A percentile compares a stretch with the other conserved stretches of the same genome.
phyloP scores from a whole-genome alignment of 805 yeast species.

The Suhomyces xylopsoci region DNA sequence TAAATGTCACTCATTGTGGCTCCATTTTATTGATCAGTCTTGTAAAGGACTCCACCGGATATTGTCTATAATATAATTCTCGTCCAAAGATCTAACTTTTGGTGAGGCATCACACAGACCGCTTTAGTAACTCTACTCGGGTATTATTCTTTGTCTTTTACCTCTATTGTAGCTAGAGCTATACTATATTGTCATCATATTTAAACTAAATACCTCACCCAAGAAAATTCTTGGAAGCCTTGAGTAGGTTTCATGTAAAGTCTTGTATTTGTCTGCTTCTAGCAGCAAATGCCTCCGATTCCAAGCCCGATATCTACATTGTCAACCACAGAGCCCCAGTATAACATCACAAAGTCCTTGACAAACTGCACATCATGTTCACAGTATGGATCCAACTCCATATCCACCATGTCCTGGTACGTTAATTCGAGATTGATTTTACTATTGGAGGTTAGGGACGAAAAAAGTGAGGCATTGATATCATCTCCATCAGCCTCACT shows the following conservation, averaged over 20 bases:
- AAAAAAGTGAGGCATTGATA: slow-evolving; percentile 3
- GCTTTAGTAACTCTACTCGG: too few relatives aligned
- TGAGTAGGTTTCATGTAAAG: neutral
- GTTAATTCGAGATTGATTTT: slow-evolving; percentile 30
- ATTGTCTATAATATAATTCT: too few relatives aligned
- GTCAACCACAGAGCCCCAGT: slow-evolving; percentile 29
- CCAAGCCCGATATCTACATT: slow-evolving; percentile 35
- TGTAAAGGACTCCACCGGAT: too few relatives aligned
- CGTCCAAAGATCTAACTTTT: too few relatives aligned
- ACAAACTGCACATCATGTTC: slow-evolving; percentile 35
- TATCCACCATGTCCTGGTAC: slow-evolving; percentile 39
- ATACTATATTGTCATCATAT: neutral
- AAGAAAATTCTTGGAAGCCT: neutral
- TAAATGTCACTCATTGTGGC: too few relatives aligned
- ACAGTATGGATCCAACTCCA: slow-evolving; percentile 45
- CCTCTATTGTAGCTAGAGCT: neutral
- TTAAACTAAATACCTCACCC: neutral
- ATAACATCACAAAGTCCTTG: slow-evolving; percentile 30
- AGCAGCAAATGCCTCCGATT: slow-evolving; percentile 10
- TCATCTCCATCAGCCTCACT: slow-evolving; percentile 11
- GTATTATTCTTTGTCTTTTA: too few relatives aligned
- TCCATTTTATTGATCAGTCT: too few relatives aligned
- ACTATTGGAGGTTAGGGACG: slow-evolving; percentile 5
- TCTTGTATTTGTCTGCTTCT: neutral
- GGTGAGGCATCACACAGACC: too few relatives aligned